Evolutionary conservation across 2,329 filamentous ascomycete genomes (phyloP).

Genomic region (Neofusicoccum laricinum): DNA sequence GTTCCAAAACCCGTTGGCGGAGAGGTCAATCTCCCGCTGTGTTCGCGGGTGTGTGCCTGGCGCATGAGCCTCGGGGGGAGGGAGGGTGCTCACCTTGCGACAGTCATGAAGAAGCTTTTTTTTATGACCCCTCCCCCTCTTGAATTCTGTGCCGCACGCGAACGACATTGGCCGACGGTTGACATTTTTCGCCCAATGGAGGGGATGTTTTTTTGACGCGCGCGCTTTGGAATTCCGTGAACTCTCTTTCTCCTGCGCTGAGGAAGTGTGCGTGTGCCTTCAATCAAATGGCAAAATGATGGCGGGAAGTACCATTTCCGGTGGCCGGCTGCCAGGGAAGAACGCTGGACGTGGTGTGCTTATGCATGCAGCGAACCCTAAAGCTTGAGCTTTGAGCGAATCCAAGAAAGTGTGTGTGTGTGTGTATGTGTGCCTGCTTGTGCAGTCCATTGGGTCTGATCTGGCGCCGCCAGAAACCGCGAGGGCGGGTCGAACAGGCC

Average conservation of each 20-base stretch:
- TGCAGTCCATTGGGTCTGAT: background rate
- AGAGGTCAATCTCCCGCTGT: background rate
- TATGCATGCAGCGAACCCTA: slow-evolving; percentile 1
- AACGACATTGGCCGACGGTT: background rate
- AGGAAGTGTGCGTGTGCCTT: background rate
- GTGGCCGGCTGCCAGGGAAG: background rate
- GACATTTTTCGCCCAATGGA: background rate
- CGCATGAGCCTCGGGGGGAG: background rate
- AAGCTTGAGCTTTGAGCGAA: background rate
- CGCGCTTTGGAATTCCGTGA: background rate
- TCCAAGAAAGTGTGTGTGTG: too few species aligned
- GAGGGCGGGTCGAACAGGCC: background rate
- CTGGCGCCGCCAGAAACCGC: background rate
- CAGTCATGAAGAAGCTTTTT: background rate
- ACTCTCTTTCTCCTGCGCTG: background rate
- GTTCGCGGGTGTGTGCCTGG: background rate
- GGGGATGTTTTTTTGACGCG: background rate
- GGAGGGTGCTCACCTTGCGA: background rate
- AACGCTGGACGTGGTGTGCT: background rate
- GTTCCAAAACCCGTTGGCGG: background rate
- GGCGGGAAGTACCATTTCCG: background rate
- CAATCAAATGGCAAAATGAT: background rate
- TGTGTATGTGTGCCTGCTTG: background rate
- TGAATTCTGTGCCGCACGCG: background rate
- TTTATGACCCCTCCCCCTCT: background rate